phyloP scores from a whole-genome alignment of 345 rosid species.

The Hypericum perforatum region DNA sequence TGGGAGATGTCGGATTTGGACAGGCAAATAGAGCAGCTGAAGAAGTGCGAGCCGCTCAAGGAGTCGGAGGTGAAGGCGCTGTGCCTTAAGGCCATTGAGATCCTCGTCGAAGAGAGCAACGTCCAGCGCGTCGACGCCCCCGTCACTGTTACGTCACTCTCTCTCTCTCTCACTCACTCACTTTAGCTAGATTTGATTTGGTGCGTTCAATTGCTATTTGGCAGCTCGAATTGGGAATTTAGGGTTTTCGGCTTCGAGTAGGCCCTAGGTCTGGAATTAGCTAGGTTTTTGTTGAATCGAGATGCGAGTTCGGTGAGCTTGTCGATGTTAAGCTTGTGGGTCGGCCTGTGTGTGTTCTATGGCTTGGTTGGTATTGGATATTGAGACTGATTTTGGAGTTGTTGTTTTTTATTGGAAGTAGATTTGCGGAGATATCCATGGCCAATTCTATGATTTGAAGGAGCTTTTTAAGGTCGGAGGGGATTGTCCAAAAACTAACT shows the following conservation, averaged over 20 bases:
- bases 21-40: conserved; percentile 88
- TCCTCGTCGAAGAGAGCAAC: conserved; percentile 95
- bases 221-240: no score
- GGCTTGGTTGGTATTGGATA: no score
- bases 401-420: conserved; percentile 11
- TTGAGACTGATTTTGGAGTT: no score
- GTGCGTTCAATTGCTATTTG: no score
- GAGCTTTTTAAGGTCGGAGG: conserved; percentile 96
- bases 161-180: not conserved
- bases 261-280: no score
- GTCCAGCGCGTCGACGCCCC: conserved; percentile 97
- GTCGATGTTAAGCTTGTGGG: no score
- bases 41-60: conserved; percentile 86
- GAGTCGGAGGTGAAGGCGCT: conserved; percentile 96
- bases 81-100: conserved; percentile 92
- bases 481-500: conserved; percentile 93
- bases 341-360: no score
- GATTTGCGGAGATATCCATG: conserved; percentile 99
- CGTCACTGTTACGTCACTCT: conserved; percentile 49
- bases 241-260: no score
- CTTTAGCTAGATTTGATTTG: no score
- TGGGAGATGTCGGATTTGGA: conserved; percentile 88
- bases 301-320: no score
- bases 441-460: conserved; percentile 95
- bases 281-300: no score